Conservation (phyloP, 1,139 yeast species). For the Yamadazyma taylorii region DNA sequence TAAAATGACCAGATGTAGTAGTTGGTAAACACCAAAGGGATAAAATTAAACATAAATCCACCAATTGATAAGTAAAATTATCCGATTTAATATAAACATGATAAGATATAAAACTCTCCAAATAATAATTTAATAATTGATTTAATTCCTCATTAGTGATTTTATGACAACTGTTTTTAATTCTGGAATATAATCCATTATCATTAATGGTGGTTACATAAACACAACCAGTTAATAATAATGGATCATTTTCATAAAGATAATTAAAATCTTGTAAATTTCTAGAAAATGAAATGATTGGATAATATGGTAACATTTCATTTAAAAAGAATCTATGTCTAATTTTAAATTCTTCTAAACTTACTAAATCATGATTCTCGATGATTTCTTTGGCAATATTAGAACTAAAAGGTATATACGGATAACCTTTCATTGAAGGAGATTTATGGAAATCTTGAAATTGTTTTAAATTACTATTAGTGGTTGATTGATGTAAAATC, state of each 20-base stretch:
- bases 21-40: constrained; percentile 56
- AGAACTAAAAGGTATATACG: constrained; percentile 37
- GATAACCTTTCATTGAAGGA: constrained; percentile 21
- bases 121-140: constrained; percentile 40
- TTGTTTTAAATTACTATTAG: constrained; percentile 13
- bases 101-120: constrained; percentile 48
- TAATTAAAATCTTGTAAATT: constrained; percentile 35
- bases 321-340: constrained; percentile 37
- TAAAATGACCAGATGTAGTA: constrained; percentile 48
- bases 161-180: constrained; percentile 11
- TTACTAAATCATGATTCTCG: constrained; percentile 19
- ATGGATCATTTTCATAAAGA: constrained; percentile 41
- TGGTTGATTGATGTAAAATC: constrained; percentile 9
- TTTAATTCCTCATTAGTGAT: constrained; percentile 30
- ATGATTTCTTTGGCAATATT: constrained; percentile 46
- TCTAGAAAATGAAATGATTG: constrained; percentile 43
- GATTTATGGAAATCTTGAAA: constrained; percentile 18
- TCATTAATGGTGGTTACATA: constrained; percentile 50
- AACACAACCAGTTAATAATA: constrained; percentile 46
- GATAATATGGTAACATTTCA: constrained; percentile 47
- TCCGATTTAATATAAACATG: constrained; percentile 43
- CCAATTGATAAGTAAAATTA: constrained; percentile 40
- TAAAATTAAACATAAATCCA: constrained; percentile 44
- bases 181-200: constrained; percentile 24
- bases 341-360: constrained; percentile 27